Conservation (phyloP, 2,329 filamentous ascomycete genomes). For the Fusarium haematococcum region DNA sequence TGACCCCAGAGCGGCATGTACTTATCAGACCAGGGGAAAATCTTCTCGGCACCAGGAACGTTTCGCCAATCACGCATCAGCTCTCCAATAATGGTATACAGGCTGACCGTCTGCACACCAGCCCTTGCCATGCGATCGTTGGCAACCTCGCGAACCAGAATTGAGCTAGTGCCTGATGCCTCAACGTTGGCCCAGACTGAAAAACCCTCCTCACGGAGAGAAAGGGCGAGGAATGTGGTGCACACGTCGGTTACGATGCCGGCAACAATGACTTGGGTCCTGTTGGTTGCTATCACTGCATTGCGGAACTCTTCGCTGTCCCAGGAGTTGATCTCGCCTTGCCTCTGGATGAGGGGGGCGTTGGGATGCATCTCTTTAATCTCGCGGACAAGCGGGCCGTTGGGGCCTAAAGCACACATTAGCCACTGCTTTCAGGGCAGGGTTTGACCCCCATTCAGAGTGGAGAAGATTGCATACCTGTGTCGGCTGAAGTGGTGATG, state of each 20-base stretch:
- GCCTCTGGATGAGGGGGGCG: conserved; percentile 5
- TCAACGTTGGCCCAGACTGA: conserved; percentile 71
- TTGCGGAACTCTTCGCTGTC: conserved; percentile 11
- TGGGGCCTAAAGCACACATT: not conserved
- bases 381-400: conserved; percentile 6
- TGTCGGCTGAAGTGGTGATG: conserved; percentile 12
- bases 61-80: conserved; percentile 69
- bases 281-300: conserved; percentile 53
- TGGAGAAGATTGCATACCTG: not conserved
- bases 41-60: conserved; percentile 51
- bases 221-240: conserved; percentile 70
- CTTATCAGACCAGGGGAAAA: conserved; percentile 65
- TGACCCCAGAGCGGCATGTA: conserved; percentile 65
- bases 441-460: not conserved
- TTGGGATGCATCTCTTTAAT: conserved; percentile 16
- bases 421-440: not conserved
- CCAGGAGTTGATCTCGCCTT: conserved; percentile 10
- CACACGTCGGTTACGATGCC: conserved; percentile 73
- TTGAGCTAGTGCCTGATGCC: conserved; percentile 65
- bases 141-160: conserved; percentile 62
- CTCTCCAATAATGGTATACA: conserved; percentile 65
- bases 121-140: conserved; percentile 69
- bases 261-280: conserved; percentile 70
- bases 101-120: conserved; percentile 64
- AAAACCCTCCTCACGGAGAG: conserved; percentile 69